phyloP scores from a whole-genome alignment of 2,329 filamentous ascomycete species.

The Cordyceps militaris region DNA sequence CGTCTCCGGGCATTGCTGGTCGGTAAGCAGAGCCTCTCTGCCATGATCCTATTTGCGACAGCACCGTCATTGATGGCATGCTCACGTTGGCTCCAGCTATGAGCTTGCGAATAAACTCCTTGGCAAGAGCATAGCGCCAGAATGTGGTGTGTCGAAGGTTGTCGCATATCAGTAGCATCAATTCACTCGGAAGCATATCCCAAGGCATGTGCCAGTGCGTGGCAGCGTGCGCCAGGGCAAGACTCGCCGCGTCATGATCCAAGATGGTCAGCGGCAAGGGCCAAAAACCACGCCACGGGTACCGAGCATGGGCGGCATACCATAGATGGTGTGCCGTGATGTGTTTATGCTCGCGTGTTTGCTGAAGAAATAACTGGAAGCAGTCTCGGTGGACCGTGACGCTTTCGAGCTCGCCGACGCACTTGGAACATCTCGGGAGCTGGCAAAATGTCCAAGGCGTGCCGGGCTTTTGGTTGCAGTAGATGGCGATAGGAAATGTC shows the following conservation, averaged over 20 bases:
- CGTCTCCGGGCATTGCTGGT: background rate
- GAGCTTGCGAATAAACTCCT: background rate
- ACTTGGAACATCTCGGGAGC: background rate
- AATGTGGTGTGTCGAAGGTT: background rate
- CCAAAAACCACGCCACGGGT: constrained; percentile 9
- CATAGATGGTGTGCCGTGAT: constrained; percentile 1
- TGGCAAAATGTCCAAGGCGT: constrained; percentile 6
- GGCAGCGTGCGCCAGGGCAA: background rate
- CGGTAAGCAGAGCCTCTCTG: background rate
- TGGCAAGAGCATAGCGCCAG: constrained; percentile 2
- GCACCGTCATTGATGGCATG: background rate
- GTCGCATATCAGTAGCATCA: background rate
- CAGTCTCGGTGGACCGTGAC: constrained; percentile 4
- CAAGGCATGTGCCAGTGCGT: background rate
- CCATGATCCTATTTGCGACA: constrained; percentile 1
- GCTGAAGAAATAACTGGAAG: constrained; percentile 4
- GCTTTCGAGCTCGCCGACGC: constrained; percentile 1
- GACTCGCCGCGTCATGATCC: background rate
- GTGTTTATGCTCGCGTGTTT: background rate
- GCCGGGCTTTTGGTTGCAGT: constrained; percentile 4
- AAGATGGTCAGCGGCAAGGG: background rate
- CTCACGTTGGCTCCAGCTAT: background rate
- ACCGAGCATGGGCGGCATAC: constrained; percentile 7
- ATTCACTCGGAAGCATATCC: background rate
- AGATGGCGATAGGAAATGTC: constrained; percentile 6